Evolutionary conservation across 2,329 filamentous ascomycete species (phyloP).

Genomic region (Tricladium varicosporioides): DNA sequence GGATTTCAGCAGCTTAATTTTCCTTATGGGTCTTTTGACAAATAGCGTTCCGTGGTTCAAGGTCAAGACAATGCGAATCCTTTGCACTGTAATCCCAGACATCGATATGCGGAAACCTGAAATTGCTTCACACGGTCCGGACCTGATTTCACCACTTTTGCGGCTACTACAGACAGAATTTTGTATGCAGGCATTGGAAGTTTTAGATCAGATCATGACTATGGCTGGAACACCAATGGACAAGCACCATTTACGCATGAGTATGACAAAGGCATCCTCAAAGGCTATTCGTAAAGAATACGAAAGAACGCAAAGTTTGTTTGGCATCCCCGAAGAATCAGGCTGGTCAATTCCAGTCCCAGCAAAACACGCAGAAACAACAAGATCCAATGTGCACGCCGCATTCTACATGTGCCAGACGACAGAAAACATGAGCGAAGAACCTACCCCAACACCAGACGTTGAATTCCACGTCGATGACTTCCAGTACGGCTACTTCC

Average conservation of each 20-base stretch:
- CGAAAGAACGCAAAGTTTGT: slow-evolving; percentile 88
- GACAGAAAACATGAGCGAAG: slow-evolving; percentile 53
- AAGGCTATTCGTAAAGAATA: slow-evolving; percentile 90
- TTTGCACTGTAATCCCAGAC: slow-evolving; percentile 80
- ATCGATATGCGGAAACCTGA: slow-evolving; percentile 92
- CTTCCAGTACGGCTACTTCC: slow-evolving; percentile 65
- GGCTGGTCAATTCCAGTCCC: slow-evolving; percentile 96
- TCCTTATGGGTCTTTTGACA: slow-evolving; percentile 86
- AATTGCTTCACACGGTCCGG: slow-evolving; percentile 85
- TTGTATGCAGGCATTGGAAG: slow-evolving; percentile 86
- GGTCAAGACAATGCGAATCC: slow-evolving; percentile 85
- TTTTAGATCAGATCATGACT: slow-evolving; percentile 92
- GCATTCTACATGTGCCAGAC: slow-evolving; percentile 92
- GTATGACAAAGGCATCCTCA: slow-evolving; percentile 88
- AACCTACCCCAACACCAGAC: slow-evolving; percentile 72
- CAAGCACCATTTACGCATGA: slow-evolving; percentile 94
- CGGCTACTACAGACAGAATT: slow-evolving; percentile 89
- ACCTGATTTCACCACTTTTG: slow-evolving; percentile 89
- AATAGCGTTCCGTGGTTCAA: slow-evolving; percentile 90
- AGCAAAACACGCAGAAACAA: slow-evolving; percentile 82
- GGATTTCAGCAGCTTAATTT: slow-evolving; percentile 83
- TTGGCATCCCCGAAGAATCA: slow-evolving; percentile 92
- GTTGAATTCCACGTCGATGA: slow-evolving; percentile 91
- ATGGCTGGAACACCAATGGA: slow-evolving; percentile 92
- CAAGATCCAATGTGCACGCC: slow-evolving; percentile 88